phyloP scores from a whole-genome alignment of 805 yeast species.

The Brettanomyces sp. region DNA sequence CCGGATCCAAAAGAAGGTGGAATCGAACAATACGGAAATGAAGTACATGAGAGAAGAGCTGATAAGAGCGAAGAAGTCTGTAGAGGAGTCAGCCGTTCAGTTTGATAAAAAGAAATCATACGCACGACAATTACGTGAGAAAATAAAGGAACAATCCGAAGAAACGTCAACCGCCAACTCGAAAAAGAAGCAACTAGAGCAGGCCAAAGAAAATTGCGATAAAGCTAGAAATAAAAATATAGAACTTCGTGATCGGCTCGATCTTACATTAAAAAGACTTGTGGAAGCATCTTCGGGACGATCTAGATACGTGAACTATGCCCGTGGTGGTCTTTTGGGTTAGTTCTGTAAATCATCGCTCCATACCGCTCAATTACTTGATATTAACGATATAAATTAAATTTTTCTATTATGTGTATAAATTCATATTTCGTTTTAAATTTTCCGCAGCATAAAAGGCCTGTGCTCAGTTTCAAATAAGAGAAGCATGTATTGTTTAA shows the following conservation, averaged over 20 bases:
- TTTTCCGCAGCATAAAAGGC: too few species aligned
- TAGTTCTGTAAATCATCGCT: too few species aligned
- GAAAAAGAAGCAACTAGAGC: neutral
- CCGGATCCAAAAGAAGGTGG: constrained; percentile 32
- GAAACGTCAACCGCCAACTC: constrained; percentile 1
- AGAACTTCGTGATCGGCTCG: constrained; percentile 7
- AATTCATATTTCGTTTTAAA: too few species aligned
- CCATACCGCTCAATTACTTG: too few species aligned
- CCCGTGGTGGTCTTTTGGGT: constrained; percentile 5
- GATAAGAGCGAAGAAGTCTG: constrained; percentile 40
- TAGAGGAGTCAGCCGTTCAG: constrained; percentile 31
- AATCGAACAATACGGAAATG: constrained; percentile 46
- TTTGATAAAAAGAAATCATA: constrained; percentile 13
- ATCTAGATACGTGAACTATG: constrained; percentile 17
- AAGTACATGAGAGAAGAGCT: constrained; percentile 57
- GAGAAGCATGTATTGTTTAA: too few species aligned
- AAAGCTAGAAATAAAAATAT: constrained; percentile 6
- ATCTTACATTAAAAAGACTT: constrained; percentile 10
- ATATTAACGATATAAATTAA: too few species aligned
- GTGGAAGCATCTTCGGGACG: constrained; percentile 13
- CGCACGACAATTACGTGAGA: constrained; percentile 5
- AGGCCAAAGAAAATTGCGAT: neutral
- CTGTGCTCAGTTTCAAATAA: too few species aligned
- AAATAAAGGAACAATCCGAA: constrained; percentile 7
- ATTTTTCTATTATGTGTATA: too few species aligned